phyloP scores from a whole-genome alignment of 2,329 filamentous ascomycete species.

The Xylariaceae sp. region DNA sequence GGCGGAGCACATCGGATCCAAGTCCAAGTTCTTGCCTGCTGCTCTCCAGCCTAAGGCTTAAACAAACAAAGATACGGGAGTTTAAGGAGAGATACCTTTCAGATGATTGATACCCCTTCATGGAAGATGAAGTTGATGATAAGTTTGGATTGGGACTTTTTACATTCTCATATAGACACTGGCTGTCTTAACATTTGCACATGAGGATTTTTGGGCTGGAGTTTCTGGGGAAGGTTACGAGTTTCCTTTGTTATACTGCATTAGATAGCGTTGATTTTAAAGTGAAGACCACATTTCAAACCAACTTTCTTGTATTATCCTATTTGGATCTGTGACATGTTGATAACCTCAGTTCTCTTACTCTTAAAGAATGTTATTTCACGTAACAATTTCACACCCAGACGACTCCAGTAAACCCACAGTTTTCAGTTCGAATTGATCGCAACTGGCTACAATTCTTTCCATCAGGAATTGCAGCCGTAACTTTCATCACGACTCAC shows the following conservation, averaged over 20 bases:
- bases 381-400: too few species aligned
- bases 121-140: constrained; percentile 3
- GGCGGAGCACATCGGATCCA: constrained; percentile 25
- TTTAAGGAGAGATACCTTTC: not conserved
- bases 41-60: constrained; percentile 20
- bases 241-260: constrained; percentile 10
- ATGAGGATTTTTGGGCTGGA: not conserved
- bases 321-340: not conserved
- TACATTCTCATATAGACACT: not conserved
- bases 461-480: too few species aligned
- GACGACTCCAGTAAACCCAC: too few species aligned
- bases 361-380: too few species aligned
- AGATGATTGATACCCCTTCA: not conserved
- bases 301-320: not conserved
- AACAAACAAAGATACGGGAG: not conserved
- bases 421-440: too few species aligned
- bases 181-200: not conserved
- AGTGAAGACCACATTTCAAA: constrained; percentile 20
- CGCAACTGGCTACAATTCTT: too few species aligned
- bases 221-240: constrained; percentile 2
- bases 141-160: not conserved
- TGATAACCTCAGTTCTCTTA: too few species aligned
- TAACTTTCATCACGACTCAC: too few species aligned
- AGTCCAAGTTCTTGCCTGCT: constrained; percentile 26
- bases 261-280: constrained; percentile 6